These are phyloP conservation scores for Ophiostoma tasmaniense DNA, from an alignment of 2,329 filamentous ascomycete genomes.

Conservation along the genomic window DNA sequence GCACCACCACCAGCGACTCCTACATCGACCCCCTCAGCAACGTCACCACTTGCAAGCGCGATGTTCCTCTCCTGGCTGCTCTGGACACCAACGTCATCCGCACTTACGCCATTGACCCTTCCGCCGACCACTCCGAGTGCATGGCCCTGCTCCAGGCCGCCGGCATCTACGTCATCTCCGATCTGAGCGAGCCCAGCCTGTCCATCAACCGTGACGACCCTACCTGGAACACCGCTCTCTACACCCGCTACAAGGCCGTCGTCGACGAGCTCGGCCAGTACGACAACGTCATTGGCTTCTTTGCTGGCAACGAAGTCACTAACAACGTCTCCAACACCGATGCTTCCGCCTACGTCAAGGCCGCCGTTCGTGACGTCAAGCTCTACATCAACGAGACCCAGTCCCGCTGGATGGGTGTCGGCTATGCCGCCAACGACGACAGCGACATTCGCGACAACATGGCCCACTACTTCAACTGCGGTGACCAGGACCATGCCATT, in stretches of 20 bases:
- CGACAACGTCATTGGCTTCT: constrained; percentile 92
- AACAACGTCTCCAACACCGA: constrained; percentile 82
- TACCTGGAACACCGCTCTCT: constrained; percentile 70
- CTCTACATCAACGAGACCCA: constrained; percentile 75
- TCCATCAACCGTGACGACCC: constrained; percentile 82
- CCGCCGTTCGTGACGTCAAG: constrained; percentile 93
- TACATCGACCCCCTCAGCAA: constrained; percentile 83
- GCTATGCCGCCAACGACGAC: constrained; percentile 95
- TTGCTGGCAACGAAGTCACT: constrained; percentile 95
- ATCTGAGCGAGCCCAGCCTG: constrained; percentile 69
- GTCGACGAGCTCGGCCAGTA: constrained; percentile 75
- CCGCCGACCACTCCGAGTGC: constrained; percentile 67
- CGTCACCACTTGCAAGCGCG: constrained; percentile 62
- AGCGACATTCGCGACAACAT: constrained; percentile 70
- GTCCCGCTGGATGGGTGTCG: constrained; percentile 76
- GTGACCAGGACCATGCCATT: constrained; percentile 56
- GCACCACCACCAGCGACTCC: constrained; percentile 40
- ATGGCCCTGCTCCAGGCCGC: constrained; percentile 75
- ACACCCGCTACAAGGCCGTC: constrained; percentile 72
- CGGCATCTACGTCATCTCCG: constrained; percentile 91
- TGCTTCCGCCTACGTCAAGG: constrained; percentile 93
- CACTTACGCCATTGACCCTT: constrained; percentile 86
- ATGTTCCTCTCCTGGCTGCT: constrained; percentile 70
- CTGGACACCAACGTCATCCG: constrained; percentile 88
- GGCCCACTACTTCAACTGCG: constrained; percentile 93